These are phyloP conservation scores for Simplicillium sp. DNA, from an alignment of 2,329 filamentous ascomycete species.

Conservation along the genomic window DNA sequence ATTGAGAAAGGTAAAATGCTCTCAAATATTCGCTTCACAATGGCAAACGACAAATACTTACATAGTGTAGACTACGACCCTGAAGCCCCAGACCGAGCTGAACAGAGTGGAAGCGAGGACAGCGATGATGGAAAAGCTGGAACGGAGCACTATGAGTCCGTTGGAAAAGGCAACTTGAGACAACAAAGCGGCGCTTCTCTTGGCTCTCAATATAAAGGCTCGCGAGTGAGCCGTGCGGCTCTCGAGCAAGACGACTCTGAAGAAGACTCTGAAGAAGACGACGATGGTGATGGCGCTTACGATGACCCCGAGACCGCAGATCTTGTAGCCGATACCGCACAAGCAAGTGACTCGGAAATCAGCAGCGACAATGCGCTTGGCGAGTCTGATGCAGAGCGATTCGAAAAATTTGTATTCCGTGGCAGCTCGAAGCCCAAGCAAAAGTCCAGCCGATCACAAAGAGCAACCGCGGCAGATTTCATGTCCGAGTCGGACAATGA, in stretches of 20 bases:
- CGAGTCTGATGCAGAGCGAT: conserved; percentile 74
- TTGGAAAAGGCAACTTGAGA: conserved; percentile 78
- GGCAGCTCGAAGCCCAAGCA: conserved; percentile 43
- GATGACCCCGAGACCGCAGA: conserved; percentile 48
- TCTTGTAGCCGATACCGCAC: conserved; percentile 38
- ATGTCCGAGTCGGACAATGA: conserved; percentile 39
- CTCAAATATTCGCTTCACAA: neutral
- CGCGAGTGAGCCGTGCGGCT: conserved; percentile 61
- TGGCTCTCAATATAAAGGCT: conserved; percentile 72
- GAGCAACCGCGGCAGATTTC: conserved; percentile 47
- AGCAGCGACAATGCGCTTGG: conserved; percentile 64
- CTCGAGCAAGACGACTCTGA: conserved; percentile 49
- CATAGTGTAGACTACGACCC: conserved; percentile 63
- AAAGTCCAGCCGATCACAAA: conserved; percentile 22
- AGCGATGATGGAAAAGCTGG: conserved; percentile 48
- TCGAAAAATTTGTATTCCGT: conserved; percentile 61
- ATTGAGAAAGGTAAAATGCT: conserved; percentile 46
- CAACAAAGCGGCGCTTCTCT: conserved; percentile 59
- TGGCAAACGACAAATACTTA: conserved; percentile 2
- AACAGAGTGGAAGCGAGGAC: conserved; percentile 38
- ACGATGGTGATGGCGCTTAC: conserved; percentile 24
- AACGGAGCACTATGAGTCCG: conserved; percentile 77
- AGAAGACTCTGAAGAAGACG: conserved; percentile 39
- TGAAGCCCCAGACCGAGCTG: conserved; percentile 54
- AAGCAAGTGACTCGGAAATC: conserved; percentile 50